Conservation (phyloP, 257 asterid genomes). For the Cynanchum wilfordii region DNA sequence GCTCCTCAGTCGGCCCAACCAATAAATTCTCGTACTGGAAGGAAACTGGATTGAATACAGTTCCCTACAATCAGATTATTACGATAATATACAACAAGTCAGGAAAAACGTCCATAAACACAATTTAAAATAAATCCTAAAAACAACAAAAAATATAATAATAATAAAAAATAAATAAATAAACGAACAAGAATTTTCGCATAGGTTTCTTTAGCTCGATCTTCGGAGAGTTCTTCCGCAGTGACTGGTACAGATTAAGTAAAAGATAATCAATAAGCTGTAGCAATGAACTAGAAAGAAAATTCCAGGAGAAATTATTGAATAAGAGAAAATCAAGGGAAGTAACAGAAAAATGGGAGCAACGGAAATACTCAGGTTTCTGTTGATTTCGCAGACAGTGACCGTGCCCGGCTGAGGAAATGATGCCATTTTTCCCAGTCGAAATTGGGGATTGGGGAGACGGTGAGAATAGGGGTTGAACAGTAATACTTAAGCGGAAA, state of each 20-base stretch:
- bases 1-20: not conserved
- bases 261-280: not conserved
- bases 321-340: not conserved
- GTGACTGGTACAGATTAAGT: conserved; percentile 47
- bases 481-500: not conserved
- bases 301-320: not conserved
- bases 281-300: not conserved
- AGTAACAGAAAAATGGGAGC: not conserved
- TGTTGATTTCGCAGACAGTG: conserved; percentile 86
- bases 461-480: not conserved
- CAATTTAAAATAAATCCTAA: not conserved
- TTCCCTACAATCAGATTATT: conserved; percentile 53
- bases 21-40: not conserved
- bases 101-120: not conserved
- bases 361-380: conserved; percentile 50
- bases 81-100: not conserved
- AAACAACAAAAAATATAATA: not conserved
- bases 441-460: not conserved
- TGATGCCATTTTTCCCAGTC: conserved; percentile 50
- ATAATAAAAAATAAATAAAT: too few species aligned
- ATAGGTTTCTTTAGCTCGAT: conserved; percentile 68
- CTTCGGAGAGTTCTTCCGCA: conserved; percentile 64
- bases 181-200: conserved; percentile 56
- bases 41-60: conserved; percentile 8
- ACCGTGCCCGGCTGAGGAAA: conserved; percentile 81